phyloP scores from a whole-genome alignment of 2,329 filamentous ascomycete species.

The Helminthosporium solani region DNA sequence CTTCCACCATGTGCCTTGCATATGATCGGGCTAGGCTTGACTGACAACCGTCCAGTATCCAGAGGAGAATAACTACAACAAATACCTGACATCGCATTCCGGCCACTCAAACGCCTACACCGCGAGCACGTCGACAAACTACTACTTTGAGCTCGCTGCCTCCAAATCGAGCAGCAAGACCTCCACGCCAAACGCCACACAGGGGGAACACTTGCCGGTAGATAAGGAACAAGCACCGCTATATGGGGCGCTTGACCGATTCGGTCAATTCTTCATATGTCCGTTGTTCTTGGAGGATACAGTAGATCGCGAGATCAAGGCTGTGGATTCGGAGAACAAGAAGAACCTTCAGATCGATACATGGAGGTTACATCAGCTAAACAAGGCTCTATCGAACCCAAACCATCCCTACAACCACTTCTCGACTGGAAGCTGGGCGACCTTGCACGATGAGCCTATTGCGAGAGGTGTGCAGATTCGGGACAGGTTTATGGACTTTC shows the following conservation, averaged over 20 bases:
- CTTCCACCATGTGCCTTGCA: not conserved
- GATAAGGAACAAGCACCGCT: slow-evolving; percentile 59
- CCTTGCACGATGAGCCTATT: slow-evolving; percentile 79
- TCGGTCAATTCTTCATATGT: slow-evolving; percentile 90
- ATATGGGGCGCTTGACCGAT: slow-evolving; percentile 82
- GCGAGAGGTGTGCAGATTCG: slow-evolving; percentile 79
- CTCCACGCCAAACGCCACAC: slow-evolving; percentile 40
- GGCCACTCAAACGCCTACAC: slow-evolving; percentile 96
- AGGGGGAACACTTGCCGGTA: slow-evolving; percentile 35
- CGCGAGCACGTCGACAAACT: slow-evolving; percentile 90
- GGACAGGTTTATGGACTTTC: slow-evolving; percentile 90
- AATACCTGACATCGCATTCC: slow-evolving; percentile 86
- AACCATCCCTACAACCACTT: slow-evolving; percentile 89
- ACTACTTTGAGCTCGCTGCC: slow-evolving; percentile 92
- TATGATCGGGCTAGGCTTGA: not conserved
- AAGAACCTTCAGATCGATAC: slow-evolving; percentile 91
- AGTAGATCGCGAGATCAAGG: slow-evolving; percentile 80
- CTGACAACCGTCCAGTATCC: slow-evolving; percentile 63
- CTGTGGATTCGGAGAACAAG: slow-evolving; percentile 95
- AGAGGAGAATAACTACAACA: slow-evolving; percentile 90
- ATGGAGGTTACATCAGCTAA: slow-evolving; percentile 84
- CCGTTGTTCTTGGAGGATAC: slow-evolving; percentile 84
- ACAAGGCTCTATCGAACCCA: slow-evolving; percentile 84
- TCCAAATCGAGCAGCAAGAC: slow-evolving; percentile 62
- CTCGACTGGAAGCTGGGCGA: slow-evolving; percentile 84